Evolutionary conservation across 2,329 filamentous ascomycete species (phyloP).

Genomic region (Alternaria sp.): DNA sequence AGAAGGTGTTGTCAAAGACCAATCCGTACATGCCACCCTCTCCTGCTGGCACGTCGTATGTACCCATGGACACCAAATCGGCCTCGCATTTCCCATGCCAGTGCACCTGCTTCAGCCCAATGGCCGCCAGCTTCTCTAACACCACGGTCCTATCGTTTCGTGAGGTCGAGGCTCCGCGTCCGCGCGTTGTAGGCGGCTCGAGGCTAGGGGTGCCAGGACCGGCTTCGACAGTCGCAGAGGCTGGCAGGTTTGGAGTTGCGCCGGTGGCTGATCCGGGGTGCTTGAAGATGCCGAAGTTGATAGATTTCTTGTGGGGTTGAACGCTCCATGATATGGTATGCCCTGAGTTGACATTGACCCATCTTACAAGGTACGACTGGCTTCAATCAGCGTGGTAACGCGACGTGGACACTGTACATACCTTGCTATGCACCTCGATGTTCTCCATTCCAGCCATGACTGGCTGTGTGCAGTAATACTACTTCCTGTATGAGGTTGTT

Average conservation of each 20-base stretch:
- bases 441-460: conserved; percentile 94
- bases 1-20: conserved; percentile 99
- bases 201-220: conserved; percentile 50
- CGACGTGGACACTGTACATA: conserved; percentile 54
- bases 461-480: background rate
- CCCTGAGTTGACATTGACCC: conserved; percentile 89
- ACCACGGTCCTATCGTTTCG: conserved; percentile 77
- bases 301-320: conserved; percentile 96
- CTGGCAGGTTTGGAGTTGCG: conserved; percentile 48
- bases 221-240: conserved; percentile 42
- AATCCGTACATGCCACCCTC: conserved; percentile 94
- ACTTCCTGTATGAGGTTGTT: background rate
- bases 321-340: conserved; percentile 98
- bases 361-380: conserved; percentile 96
- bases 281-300: conserved; percentile 98
- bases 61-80: conserved; percentile 92
- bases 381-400: conserved; percentile 27
- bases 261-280: conserved; percentile 80
- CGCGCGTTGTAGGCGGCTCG: conserved; percentile 66
- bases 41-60: conserved; percentile 76
- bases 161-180: conserved; percentile 61
- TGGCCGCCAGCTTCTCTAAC: conserved; percentile 69
- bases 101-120: conserved; percentile 69
- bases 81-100: conserved; percentile 98
- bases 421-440: conserved; percentile 97